A percentile compares a stretch with the other conserved stretches of the same genome.
These are phyloP conservation scores for Cryptosporidium sp. DNA, from an alignment of 169 alveolate genomes.

Conservation along the genomic window DNA sequence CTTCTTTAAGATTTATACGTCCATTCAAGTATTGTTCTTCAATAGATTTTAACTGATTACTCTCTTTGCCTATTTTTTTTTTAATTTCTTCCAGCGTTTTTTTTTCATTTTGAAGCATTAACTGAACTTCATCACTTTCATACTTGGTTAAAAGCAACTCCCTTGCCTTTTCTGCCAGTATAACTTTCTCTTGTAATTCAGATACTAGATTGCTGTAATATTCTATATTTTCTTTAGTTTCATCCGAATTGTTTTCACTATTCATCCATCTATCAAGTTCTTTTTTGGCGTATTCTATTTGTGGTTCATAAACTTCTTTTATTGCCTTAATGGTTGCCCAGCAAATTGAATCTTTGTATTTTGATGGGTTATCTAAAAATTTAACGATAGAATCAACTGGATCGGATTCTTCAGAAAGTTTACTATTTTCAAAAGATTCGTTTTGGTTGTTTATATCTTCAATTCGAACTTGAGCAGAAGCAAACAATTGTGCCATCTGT, in stretches of 20 bases:
- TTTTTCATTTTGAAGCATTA: constrained; percentile 29
- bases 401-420: constrained; percentile 6
- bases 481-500: constrained; percentile 64
- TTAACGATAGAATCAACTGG: constrained; percentile 15
- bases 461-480: constrained; percentile 62
- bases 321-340: constrained; percentile 67
- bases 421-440: neutral
- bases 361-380: constrained; percentile 26
- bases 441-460: constrained; percentile 55
- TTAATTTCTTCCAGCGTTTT: constrained; percentile 39
- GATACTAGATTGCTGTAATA: constrained; percentile 16
- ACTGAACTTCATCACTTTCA: constrained; percentile 22
- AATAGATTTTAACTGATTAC: constrained; percentile 4
- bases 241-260: constrained; percentile 15
- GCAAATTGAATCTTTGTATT: constrained; percentile 7
- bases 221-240: constrained; percentile 48
- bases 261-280: constrained; percentile 61
- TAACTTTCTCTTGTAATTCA: constrained; percentile 44
- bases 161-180: constrained; percentile 36
- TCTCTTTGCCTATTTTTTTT: neutral
- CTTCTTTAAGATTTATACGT: constrained; percentile 19
- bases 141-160: neutral
- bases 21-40: constrained; percentile 63
- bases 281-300: constrained; percentile 41
- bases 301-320: constrained; percentile 69